phyloP scores from a whole-genome alignment of 1,284 basidiomycete species.

The Wolfiporia cocos region DNA sequence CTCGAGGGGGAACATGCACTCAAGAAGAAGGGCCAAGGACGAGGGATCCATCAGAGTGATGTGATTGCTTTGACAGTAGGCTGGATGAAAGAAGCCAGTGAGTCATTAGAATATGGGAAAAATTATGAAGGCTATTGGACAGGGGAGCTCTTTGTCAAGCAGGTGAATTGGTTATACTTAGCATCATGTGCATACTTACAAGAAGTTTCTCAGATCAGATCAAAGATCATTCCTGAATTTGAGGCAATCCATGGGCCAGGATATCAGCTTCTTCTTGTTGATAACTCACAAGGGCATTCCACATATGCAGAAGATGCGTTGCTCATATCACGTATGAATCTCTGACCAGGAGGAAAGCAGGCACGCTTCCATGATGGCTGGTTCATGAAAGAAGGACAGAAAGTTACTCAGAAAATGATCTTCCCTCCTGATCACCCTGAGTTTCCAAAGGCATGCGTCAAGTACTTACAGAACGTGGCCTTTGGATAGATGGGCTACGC shows the following conservation, averaged over 20 bases:
- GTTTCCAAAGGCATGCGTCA: slow-evolving; percentile 30
- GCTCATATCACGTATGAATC: neutral
- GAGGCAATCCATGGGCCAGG: slow-evolving; percentile 25
- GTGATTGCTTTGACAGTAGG: slow-evolving; percentile 15
- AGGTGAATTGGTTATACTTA: slow-evolving; percentile 22
- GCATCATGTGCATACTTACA: neutral
- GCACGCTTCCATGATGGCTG: slow-evolving; percentile 17
- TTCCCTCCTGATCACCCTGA: slow-evolving; percentile 25
- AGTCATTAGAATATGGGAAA: slow-evolving; percentile 34
- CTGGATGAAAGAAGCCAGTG: slow-evolving; percentile 10
- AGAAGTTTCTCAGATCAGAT: slow-evolving; percentile 10
- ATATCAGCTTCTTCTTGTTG: slow-evolving; percentile 31
- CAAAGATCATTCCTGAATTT: slow-evolving; percentile 33
- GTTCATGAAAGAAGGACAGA: slow-evolving; percentile 20
- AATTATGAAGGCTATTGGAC: slow-evolving; percentile 39
- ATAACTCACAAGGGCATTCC: slow-evolving; percentile 29
- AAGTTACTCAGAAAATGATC: slow-evolving; percentile 27
- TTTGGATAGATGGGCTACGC: slow-evolving; percentile 16
- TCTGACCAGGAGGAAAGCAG: neutral
- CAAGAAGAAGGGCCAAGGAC: slow-evolving; percentile 30
- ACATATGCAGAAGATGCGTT: slow-evolving; percentile 2
- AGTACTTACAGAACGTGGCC: slow-evolving; percentile 26
- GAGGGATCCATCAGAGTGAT: slow-evolving; percentile 15
- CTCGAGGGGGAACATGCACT: slow-evolving; percentile 26
- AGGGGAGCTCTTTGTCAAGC: slow-evolving; percentile 32